Evolutionary conservation across 2,329 filamentous ascomycete genomes (phyloP).

Genomic region (Trichoderma sp.): DNA sequence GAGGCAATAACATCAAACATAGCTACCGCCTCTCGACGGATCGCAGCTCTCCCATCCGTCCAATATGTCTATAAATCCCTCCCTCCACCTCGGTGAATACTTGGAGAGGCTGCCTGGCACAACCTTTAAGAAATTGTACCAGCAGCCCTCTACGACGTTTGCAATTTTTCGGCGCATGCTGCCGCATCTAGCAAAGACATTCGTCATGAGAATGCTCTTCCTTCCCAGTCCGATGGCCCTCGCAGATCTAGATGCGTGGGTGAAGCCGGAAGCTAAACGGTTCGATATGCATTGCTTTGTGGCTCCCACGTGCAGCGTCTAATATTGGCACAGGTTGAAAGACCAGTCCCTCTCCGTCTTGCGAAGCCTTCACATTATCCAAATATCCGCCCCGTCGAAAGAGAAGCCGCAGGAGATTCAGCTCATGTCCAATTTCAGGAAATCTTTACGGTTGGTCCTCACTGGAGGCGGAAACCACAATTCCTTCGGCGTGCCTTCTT

Average conservation of each 20-base stretch:
- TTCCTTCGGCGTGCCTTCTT: conserved; percentile 86
- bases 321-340: conserved; percentile 56
- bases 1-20: background rate
- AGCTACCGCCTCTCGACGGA: conserved; percentile 26
- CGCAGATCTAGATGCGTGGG: conserved; percentile 81
- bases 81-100: conserved; percentile 74
- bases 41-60: conserved; percentile 22
- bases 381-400: conserved; percentile 57
- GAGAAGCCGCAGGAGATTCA: conserved; percentile 67
- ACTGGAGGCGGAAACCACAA: conserved; percentile 82
- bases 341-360: conserved; percentile 79
- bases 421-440: conserved; percentile 79
- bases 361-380: conserved; percentile 80
- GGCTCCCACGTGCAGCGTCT: background rate
- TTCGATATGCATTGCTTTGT: conserved; percentile 20
- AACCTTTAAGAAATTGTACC: conserved; percentile 87
- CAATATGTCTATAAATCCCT: conserved; percentile 47
- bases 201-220: conserved; percentile 95
- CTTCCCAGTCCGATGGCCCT: conserved; percentile 76
- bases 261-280: conserved; percentile 60
- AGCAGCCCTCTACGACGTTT: conserved; percentile 90
- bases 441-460: conserved; percentile 78
- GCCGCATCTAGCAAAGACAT: conserved; percentile 89
- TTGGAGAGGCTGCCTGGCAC: conserved; percentile 87
- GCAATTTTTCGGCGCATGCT: conserved; percentile 98